These are phyloP conservation scores for Clonostachys sp. DNA, from an alignment of 2,329 filamentous ascomycete species.

Conservation along the genomic window DNA sequence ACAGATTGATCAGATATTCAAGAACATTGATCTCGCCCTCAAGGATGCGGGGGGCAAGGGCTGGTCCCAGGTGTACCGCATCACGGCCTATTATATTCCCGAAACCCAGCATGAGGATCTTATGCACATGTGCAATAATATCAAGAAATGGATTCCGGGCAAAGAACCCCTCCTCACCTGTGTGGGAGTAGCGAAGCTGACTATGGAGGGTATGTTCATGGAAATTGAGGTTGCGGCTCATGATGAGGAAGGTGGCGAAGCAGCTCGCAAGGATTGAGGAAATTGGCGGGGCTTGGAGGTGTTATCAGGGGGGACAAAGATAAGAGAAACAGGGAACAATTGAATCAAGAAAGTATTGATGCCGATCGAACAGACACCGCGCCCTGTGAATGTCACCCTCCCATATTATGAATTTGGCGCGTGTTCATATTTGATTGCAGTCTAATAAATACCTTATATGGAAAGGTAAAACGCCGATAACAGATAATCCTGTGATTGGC, in stretches of 20 bases:
- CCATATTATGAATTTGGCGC: too few relatives aligned
- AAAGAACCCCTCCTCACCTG: slow-evolving; percentile 50
- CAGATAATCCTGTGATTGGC: too few relatives aligned
- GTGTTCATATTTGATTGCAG: too few relatives aligned
- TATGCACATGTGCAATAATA: slow-evolving; percentile 36
- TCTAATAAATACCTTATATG: too few relatives aligned
- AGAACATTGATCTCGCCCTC: slow-evolving; percentile 48
- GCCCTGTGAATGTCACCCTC: too few relatives aligned
- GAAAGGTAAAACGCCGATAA: too few relatives aligned
- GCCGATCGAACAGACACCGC: too few relatives aligned
- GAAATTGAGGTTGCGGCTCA: slow-evolving; percentile 54
- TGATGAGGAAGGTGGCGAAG: slow-evolving; percentile 10
- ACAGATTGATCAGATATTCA: slow-evolving; percentile 48
- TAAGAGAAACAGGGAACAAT: too few relatives aligned
- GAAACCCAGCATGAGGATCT: slow-evolving; percentile 23
- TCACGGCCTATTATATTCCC: slow-evolving; percentile 38
- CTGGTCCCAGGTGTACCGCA: slow-evolving; percentile 47
- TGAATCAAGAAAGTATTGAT: too few relatives aligned
- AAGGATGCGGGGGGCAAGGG: slow-evolving; percentile 49
- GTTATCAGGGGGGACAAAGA: too few relatives aligned
- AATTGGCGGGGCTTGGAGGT: too few relatives aligned
- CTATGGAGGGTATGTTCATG: slow-evolving; percentile 44
- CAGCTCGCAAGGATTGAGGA: too few relatives aligned
- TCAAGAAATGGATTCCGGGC: slow-evolving; percentile 44
- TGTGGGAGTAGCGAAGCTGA: slow-evolving; percentile 44